Conservation (phyloP, 768 basidiomycete species). For the Tylopilus cervinicoccineus region DNA sequence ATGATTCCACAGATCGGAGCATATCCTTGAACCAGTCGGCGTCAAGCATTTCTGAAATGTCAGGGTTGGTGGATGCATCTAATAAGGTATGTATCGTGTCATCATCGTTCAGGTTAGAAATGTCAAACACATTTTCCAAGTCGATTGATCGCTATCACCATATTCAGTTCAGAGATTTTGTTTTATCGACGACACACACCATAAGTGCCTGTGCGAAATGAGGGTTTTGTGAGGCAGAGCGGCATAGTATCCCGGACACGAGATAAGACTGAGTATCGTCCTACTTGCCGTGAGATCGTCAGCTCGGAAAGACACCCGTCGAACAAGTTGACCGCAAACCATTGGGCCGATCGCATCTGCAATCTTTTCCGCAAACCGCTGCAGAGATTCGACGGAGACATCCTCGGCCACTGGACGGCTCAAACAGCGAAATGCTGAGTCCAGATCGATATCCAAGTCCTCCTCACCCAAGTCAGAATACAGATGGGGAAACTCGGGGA, state of each 20-base stretch:
- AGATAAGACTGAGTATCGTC: slow-evolving; percentile 53
- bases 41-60: slow-evolving; percentile 55
- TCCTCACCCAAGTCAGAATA: slow-evolving; percentile 57
- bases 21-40: slow-evolving; percentile 28
- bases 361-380: slow-evolving; percentile 53
- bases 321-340: slow-evolving; percentile 36
- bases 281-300: slow-evolving; percentile 30
- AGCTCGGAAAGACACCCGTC: not conserved
- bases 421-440: slow-evolving; percentile 49
- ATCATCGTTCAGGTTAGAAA: slow-evolving; percentile 46
- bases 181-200: slow-evolving; percentile 27
- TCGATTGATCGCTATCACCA: slow-evolving; percentile 53
- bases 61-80: slow-evolving; percentile 61
- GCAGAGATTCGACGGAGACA: slow-evolving; percentile 44
- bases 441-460: slow-evolving; percentile 52
- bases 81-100: slow-evolving; percentile 52
- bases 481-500: slow-evolving; percentile 66
- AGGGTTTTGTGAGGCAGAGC: slow-evolving; percentile 64
- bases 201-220: slow-evolving; percentile 40
- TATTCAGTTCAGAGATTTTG: slow-evolving; percentile 5
- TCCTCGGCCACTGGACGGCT: slow-evolving; percentile 60
- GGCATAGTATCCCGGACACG: slow-evolving; percentile 58
- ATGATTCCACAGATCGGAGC: slow-evolving; percentile 20
- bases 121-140: slow-evolving; percentile 50
- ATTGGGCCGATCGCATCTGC: slow-evolving; percentile 52